Evolutionary conservation across 2,329 filamentous ascomycete genomes (phyloP).

Genomic region (Arthrinium phaeospermum): DNA sequence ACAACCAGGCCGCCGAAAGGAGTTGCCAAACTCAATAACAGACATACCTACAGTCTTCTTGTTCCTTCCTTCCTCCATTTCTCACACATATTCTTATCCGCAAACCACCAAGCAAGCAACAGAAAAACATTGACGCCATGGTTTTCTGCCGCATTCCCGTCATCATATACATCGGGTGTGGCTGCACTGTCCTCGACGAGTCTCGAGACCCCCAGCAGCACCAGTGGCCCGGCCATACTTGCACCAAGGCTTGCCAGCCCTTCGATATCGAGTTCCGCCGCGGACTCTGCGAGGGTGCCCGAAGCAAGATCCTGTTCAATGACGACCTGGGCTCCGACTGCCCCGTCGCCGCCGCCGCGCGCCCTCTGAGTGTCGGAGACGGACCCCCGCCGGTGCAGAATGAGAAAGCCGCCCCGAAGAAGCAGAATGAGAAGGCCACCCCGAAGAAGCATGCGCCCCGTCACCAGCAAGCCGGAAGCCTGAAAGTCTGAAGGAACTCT

Average conservation of each 20-base stretch:
- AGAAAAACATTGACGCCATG: neutral
- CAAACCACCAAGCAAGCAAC: neutral
- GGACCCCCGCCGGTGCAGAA: neutral
- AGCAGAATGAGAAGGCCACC: neutral
- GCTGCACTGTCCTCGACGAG: conserved; percentile 16
- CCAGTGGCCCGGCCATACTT: neutral
- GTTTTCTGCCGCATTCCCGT: conserved; percentile 13
- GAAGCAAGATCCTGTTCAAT: conserved; percentile 10
- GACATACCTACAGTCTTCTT: no score
- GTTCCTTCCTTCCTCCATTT: neutral
- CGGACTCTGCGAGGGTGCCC: neutral
- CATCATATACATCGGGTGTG: neutral
- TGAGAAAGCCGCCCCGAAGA: neutral
- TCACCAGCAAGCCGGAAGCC: neutral
- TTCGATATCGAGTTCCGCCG: neutral
- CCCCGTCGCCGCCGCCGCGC: neutral
- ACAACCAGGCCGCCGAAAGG: no score
- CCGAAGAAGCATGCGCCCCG: neutral
- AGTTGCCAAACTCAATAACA: no score
- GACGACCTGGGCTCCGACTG: neutral
- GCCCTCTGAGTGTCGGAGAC: neutral
- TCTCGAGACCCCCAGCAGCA: neutral
- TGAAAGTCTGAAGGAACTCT: neutral
- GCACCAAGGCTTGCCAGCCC: conserved; percentile 8
- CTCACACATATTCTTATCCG: neutral